Conservation (phyloP, 495 filamentous ascomycete species). For the Neurospora sp. region DNA sequence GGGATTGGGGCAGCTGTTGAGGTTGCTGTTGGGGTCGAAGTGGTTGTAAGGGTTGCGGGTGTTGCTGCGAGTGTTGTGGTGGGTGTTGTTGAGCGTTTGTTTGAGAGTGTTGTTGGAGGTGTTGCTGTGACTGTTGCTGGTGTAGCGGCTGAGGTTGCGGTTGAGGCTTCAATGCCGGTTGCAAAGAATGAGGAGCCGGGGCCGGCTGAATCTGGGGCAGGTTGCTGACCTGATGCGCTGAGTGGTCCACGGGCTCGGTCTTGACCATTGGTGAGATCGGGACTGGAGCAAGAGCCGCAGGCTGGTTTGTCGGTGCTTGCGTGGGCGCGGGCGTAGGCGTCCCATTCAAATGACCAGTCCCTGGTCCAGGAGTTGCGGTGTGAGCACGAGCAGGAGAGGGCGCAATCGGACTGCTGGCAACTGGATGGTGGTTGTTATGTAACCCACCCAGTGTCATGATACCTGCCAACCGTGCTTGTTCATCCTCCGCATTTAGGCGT, state of each 20-base stretch:
- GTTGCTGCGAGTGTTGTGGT: background rate
- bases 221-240: constrained; percentile 6
- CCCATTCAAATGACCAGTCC: background rate
- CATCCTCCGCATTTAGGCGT: constrained; percentile 55
- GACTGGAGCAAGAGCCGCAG: constrained; percentile 4
- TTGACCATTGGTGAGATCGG: constrained; percentile 16
- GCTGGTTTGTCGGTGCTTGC: background rate
- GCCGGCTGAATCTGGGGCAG: constrained; percentile 23
- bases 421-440: constrained; percentile 26
- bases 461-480: constrained; percentile 61
- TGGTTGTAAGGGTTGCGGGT: background rate
- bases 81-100: background rate
- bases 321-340: background rate
- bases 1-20: background rate
- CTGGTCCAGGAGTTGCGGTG: constrained; percentile 6
- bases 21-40: background rate
- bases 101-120: constrained; percentile 4
- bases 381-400: constrained; percentile 6
- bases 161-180: constrained; percentile 10
- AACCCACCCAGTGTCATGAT: constrained; percentile 44
- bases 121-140: constrained; percentile 2
- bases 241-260: constrained; percentile 13
- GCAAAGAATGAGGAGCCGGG: constrained; percentile 8
- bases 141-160: constrained; percentile 5
- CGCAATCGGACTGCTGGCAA: constrained; percentile 4